Conservation (phyloP, 2,329 filamentous ascomycete species). For the Helotiales sp. region DNA sequence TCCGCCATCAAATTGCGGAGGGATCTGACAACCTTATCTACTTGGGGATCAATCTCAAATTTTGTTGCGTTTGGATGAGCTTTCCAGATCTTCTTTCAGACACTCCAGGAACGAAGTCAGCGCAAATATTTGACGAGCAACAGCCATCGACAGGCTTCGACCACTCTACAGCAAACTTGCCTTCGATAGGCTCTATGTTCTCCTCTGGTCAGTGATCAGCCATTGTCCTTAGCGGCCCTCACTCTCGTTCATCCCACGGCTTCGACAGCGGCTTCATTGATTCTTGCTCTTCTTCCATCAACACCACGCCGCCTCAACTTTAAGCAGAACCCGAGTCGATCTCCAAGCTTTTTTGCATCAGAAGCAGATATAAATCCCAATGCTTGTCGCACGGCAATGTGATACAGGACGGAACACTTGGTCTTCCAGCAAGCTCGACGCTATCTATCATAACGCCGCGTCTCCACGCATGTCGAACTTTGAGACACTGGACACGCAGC, state of each 20-base stretch:
- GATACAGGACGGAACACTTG: conserved; percentile 39
- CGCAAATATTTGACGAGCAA: conserved; percentile 14
- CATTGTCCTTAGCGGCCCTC: conserved; percentile 26
- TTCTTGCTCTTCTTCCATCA: background rate
- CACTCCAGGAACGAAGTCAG: conserved; percentile 22
- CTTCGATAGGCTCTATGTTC: conserved; percentile 31
- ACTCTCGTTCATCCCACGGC: conserved; percentile 35
- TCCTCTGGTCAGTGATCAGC: conserved; percentile 32
- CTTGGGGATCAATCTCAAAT: conserved; percentile 20
- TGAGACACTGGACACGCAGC: conserved; percentile 35
- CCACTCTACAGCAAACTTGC: conserved; percentile 17
- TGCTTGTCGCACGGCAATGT: conserved; percentile 40
- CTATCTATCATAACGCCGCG: conserved; percentile 33
- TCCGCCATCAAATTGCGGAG: conserved; percentile 26
- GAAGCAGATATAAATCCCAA: conserved; percentile 32
- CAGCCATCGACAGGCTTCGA: conserved; percentile 18
- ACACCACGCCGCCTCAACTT: background rate
- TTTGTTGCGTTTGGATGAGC: conserved; percentile 16
- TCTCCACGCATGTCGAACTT: conserved; percentile 41
- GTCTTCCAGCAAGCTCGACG: conserved; percentile 38
- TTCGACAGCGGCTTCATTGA: conserved; percentile 12
- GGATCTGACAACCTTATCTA: conserved; percentile 32
- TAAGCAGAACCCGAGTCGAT: conserved; percentile 11
- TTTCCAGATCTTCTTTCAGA: conserved; percentile 22
- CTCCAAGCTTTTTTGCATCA: conserved; percentile 23